These are phyloP conservation scores for Vigna hirtella DNA, from an alignment of 306 rosid genomes.

Conservation along the genomic window DNA sequence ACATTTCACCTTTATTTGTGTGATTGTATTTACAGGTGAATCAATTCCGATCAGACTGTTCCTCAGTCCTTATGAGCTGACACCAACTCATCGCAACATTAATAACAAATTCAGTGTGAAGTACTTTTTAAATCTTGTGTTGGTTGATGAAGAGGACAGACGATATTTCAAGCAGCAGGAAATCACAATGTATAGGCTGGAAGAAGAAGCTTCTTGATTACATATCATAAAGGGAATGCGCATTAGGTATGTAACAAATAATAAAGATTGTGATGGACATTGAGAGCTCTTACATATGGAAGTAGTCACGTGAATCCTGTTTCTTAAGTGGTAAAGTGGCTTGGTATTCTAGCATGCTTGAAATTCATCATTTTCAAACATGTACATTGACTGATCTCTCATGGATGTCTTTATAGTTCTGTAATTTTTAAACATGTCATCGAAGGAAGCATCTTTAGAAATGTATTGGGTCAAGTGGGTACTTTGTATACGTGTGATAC, in stretches of 20 bases:
- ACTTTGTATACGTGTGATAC: constrained; percentile 28
- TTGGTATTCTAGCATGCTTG: constrained; percentile 44
- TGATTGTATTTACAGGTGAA: constrained; percentile 71
- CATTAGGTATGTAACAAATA: constrained; percentile 43
- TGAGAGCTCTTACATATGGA: constrained; percentile 51
- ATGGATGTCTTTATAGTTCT: constrained; percentile 33
- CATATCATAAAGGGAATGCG: constrained; percentile 35
- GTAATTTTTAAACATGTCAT: constrained; percentile 24
- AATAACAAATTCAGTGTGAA: constrained; percentile 98
- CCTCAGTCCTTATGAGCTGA: constrained; percentile 98
- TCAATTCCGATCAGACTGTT: constrained; percentile 97
- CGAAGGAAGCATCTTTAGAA: constrained; percentile 40
- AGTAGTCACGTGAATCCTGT: constrained; percentile 32
- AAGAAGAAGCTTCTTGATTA: constrained; percentile 66
- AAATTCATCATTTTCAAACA: constrained; percentile 43
- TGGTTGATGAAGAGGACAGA: constrained; percentile 97
- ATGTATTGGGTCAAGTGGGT: constrained; percentile 42
- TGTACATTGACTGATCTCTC: constrained; percentile 53
- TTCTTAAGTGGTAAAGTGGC: constrained; percentile 31
- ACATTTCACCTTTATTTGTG: constrained; percentile 3
- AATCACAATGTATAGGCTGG: constrained; percentile 87
- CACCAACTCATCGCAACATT: constrained; percentile 93
- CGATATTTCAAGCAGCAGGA: constrained; percentile 99
- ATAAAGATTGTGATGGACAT: constrained; percentile 44
- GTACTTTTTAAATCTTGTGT: constrained; percentile 93